phyloP scores from a whole-genome alignment of 2,329 filamentous ascomycete genomes.

The Drechslerella coelobrocha region DNA sequence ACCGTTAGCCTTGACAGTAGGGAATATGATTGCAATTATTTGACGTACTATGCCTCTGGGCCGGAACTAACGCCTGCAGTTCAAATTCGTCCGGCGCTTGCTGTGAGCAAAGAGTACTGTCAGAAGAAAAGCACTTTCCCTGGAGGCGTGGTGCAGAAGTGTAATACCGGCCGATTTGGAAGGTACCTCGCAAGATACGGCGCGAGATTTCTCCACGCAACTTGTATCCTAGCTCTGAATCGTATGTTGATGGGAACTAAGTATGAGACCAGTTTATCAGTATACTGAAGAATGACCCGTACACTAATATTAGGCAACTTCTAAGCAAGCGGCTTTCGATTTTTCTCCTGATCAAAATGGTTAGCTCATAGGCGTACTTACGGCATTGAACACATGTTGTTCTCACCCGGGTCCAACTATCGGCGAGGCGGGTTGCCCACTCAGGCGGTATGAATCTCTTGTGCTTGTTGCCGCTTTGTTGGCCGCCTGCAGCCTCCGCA shows the following conservation, averaged over 20 bases:
- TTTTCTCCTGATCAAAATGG: not conserved
- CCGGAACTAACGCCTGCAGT: slow-evolving; percentile 21
- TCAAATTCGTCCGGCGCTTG: slow-evolving; percentile 9
- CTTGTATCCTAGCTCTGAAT: slow-evolving; percentile 15
- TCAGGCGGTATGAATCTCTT: slow-evolving; percentile 19
- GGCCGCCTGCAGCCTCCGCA: slow-evolving; percentile 14
- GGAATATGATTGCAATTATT: not conserved
- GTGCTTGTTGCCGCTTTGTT: slow-evolving; percentile 18
- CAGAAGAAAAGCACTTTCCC: not conserved
- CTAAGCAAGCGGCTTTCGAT: not conserved
- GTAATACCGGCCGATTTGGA: slow-evolving; percentile 7
- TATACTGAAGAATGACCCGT: not conserved
- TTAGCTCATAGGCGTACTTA: slow-evolving; percentile 8
- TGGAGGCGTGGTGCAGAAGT: not conserved
- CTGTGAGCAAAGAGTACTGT: slow-evolving; percentile 1
- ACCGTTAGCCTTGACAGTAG: not conserved
- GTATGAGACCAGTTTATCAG: not conserved
- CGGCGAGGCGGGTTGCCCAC: slow-evolving; percentile 19
- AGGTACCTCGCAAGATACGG: slow-evolving; percentile 5
- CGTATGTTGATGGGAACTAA: slow-evolving; percentile 18
- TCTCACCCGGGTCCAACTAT: slow-evolving; percentile 6
- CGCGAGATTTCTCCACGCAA: slow-evolving; percentile 1
- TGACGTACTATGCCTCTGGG: slow-evolving; percentile 14
- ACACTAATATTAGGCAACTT: not conserved
- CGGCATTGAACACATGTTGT: slow-evolving; percentile 4